Conservation (phyloP, 2,329 filamentous ascomycete genomes). For the Neospermospora avenae region DNA sequence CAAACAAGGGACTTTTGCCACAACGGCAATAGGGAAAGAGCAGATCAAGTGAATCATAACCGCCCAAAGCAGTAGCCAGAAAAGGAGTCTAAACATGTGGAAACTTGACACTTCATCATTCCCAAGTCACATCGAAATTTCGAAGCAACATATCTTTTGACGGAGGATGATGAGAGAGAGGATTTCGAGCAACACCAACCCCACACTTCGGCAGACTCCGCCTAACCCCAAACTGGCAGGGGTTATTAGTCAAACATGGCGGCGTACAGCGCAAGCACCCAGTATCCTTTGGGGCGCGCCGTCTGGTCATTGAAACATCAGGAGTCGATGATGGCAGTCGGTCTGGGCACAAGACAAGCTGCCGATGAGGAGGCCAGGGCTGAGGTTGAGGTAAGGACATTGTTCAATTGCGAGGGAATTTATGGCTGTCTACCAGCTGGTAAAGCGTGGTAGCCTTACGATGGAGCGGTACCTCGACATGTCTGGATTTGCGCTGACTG, state of each 20-base stretch:
- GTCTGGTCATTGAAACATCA: conserved; percentile 24
- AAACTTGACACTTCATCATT: background rate
- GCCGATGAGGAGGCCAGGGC: conserved; percentile 64
- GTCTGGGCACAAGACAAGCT: conserved; percentile 31
- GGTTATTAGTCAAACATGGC: conserved; percentile 2
- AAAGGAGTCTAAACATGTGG: background rate
- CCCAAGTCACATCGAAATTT: background rate
- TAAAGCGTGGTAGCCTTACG: background rate
- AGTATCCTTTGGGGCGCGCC: conserved; percentile 16
- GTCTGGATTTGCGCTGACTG: conserved; percentile 8
- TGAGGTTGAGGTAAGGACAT: conserved; percentile 52
- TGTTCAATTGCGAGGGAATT: background rate
- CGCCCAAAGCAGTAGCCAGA: background rate
- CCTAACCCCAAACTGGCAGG: background rate
- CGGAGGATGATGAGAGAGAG: background rate
- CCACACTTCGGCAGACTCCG: conserved; percentile 2
- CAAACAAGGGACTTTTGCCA: background rate
- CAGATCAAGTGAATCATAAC: background rate
- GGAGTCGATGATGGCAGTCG: conserved; percentile 32
- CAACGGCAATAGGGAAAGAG: background rate
- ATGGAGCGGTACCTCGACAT: background rate
- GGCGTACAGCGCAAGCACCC: background rate
- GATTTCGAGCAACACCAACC: background rate
- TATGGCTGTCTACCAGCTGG: background rate
- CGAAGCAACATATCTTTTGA: background rate